Percentiles rank a stretch among this genome's conserved stretches.
These are phyloP conservation scores for Anthracocystis walkeri DNA, from an alignment of 1,284 basidiomycete genomes.

Conservation along the genomic window DNA sequence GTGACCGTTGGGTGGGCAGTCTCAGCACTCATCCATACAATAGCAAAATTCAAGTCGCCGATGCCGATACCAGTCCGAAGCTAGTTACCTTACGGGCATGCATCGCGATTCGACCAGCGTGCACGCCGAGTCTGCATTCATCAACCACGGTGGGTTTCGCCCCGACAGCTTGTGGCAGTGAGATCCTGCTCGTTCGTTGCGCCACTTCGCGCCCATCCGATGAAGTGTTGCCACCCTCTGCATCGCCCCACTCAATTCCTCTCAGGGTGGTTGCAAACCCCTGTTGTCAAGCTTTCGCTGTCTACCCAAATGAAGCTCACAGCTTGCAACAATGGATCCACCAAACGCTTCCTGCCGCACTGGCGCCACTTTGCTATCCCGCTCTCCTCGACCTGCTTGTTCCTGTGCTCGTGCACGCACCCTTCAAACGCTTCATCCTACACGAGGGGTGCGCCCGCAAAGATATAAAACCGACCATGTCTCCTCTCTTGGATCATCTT, in stretches of 20 bases:
- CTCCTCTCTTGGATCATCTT: background rate
- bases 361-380: conserved; percentile 1
- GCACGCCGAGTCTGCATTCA: background rate
- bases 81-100: no score
- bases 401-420: no score
- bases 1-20: background rate
- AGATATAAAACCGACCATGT: background rate
- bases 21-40: conserved; percentile 1
- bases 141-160: background rate
- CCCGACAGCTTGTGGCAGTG: background rate
- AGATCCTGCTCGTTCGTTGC: background rate
- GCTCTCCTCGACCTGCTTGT: background rate
- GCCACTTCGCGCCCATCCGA: background rate
- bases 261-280: background rate
- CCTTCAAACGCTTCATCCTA: no score
- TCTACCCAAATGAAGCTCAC: conserved; percentile 1
- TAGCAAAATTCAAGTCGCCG: background rate
- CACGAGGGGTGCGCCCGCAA: background rate
- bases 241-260: background rate
- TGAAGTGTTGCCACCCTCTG: background rate
- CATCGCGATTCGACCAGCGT: background rate
- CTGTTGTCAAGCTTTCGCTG: conserved; percentile 2
- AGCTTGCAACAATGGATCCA: background rate
- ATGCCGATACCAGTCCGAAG: no score
- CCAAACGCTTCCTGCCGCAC: background rate